These are phyloP conservation scores for Coniella lustricola DNA, from an alignment of 2,329 filamentous ascomycete genomes.

Conservation along the genomic window DNA sequence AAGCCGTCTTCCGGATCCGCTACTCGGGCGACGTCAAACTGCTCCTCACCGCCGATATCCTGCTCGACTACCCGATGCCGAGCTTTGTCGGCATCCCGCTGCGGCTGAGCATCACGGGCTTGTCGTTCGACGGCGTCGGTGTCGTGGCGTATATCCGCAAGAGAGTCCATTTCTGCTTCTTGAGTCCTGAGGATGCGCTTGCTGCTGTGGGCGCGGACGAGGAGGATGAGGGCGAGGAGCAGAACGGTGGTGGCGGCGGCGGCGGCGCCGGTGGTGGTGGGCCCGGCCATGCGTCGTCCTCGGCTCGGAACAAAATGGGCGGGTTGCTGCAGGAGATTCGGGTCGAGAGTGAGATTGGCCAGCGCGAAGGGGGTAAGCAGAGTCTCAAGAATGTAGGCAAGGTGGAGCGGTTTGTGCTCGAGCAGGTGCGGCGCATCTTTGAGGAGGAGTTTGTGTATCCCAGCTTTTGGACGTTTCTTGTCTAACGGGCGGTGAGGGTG, in stretches of 20 bases:
- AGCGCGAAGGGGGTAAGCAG: slow-evolving; percentile 84
- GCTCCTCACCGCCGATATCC: slow-evolving; percentile 86
- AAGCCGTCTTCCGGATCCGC: slow-evolving; percentile 83
- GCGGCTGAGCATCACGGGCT: slow-evolving; percentile 87
- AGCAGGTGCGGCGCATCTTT: slow-evolving; percentile 93
- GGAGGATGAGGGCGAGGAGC: slow-evolving; percentile 28
- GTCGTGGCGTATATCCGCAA: slow-evolving; percentile 87
- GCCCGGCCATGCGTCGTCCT: slow-evolving; percentile 19
- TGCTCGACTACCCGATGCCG: slow-evolving; percentile 97
- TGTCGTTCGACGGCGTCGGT: slow-evolving; percentile 92
- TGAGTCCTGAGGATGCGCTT: slow-evolving; percentile 84
- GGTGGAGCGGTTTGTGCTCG: slow-evolving; percentile 93
- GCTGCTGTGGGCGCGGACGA: slow-evolving; percentile 54
- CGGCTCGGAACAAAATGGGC: slow-evolving; percentile 49
- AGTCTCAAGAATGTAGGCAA: slow-evolving; percentile 98
- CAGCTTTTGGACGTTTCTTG: slow-evolving; percentile 95
- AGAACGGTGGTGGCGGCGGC: slow-evolving; percentile 16
- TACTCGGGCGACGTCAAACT: slow-evolving; percentile 85
- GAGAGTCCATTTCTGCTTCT: slow-evolving; percentile 86
- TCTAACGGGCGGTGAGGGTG: no score
- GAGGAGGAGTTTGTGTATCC: slow-evolving; percentile 98
- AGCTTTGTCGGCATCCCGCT: slow-evolving; percentile 95
- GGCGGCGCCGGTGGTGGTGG: not conserved
- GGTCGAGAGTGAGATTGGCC: slow-evolving; percentile 95
- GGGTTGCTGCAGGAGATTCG: slow-evolving; percentile 85